Evolutionary conservation across 2,329 filamentous ascomycete species (phyloP), one percentile per base, ranked within the genome.

Genomic region (Botrytis paeoniae): DNA sequence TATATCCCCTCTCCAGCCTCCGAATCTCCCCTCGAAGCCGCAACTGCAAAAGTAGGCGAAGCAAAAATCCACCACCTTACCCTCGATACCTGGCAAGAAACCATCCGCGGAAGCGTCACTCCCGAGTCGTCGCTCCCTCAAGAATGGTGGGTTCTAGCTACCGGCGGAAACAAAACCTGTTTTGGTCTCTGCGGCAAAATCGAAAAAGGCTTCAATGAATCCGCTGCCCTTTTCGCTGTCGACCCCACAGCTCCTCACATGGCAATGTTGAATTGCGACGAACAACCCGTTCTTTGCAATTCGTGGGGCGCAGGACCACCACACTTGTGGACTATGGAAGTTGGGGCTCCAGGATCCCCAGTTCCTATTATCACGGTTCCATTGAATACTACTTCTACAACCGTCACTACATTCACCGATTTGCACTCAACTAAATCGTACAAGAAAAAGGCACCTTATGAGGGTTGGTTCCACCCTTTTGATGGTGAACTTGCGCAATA

Each of bases 111-210:
- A 69, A 87, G 89, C 43, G 88, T 92, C 73, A 84, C 88, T 74
- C 82, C 88, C 14, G 88, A 83, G 41, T 86, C 87, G 25, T 37
- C 70, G 87, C 88, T 18, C 12, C 91, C 92, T 8, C 91, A 92
- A 82, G 91, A 94, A 83, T 94, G 91, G 91, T 90, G 92, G 85
- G 84, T 95, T 75, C 86, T 92, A 77, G 83, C 93, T 77, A 92
- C 90, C 16, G 93, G 93, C 72, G 86, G 91, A 77, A 94, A 95
- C 85, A 91, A 90, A 84, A 94, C 92, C 45, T 95, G 93, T 75
- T 79, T 76, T 70, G 92, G 92, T 77, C 86, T 88, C 79, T 95
- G 93, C 82, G 85, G 80, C 60, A 85, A 84, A 74, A 83, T 91
- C 70, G 91, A 93, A 79, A 83, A 84, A 73, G 91, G 91, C 37